A percentile compares a stretch with the other conserved stretches of the same genome.
phyloP scores from a whole-genome alignment of 2,329 filamentous ascomycete genomes.

The Epichloe brachyelytri region DNA sequence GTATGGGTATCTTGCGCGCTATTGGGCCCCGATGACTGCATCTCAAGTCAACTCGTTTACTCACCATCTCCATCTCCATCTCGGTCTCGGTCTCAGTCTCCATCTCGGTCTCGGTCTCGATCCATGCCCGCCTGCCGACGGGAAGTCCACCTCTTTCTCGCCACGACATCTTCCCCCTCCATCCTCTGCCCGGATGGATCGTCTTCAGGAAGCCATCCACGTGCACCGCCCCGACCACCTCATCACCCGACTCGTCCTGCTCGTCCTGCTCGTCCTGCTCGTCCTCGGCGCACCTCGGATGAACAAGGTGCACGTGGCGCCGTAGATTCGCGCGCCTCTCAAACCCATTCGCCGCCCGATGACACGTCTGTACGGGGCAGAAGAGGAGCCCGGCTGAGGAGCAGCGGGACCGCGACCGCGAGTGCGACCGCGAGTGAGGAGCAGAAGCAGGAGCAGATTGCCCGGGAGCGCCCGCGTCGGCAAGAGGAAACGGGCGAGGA shows the following conservation, averaged over 20 bases:
- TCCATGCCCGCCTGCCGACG: slow-evolving; percentile 9
- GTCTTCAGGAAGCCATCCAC: slow-evolving; percentile 53
- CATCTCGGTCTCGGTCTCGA: too few species aligned
- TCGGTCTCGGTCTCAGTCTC: too few species aligned
- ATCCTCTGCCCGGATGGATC: slow-evolving; percentile 35
- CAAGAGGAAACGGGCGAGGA: slow-evolving; percentile 2
- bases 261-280: slow-evolving; percentile 15
- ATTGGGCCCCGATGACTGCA: not conserved
- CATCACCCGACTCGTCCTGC: slow-evolving; percentile 30
- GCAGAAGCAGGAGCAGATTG: not conserved
- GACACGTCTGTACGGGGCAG: slow-evolving; percentile 25
- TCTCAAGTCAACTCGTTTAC: not conserved
- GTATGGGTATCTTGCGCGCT: not conserved
- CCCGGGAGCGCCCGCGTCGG: not conserved
- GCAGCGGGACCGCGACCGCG: slow-evolving; percentile 12
- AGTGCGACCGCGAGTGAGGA: not conserved
- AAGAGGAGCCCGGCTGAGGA: slow-evolving; percentile 22
- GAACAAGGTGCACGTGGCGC: slow-evolving; percentile 26
- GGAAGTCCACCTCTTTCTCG: slow-evolving; percentile 17
- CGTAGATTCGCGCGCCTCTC: slow-evolving; percentile 21
- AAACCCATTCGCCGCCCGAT: slow-evolving; percentile 25
- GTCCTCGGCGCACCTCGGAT: slow-evolving; percentile 23
- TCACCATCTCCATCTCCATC: not conserved
- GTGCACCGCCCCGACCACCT: slow-evolving; percentile 50
- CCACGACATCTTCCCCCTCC: slow-evolving; percentile 25